These are phyloP conservation scores for Aspergillus sparsus DNA, from an alignment of 495 filamentous ascomycete genomes.

Conservation along the genomic window DNA sequence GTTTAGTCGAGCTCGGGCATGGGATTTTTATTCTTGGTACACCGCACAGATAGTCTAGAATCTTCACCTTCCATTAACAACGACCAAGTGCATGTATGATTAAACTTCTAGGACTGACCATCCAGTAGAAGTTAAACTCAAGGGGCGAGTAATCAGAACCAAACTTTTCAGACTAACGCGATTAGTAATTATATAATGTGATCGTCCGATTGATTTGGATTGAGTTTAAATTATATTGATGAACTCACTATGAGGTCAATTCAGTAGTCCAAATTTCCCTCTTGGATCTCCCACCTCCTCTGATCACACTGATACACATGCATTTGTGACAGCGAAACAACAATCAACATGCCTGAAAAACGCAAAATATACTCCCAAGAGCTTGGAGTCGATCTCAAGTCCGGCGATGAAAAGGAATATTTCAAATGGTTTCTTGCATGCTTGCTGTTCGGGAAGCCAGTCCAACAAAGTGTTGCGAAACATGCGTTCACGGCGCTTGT, in stretches of 20 bases:
- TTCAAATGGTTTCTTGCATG: conserved; percentile 9
- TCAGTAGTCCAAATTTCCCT: background rate
- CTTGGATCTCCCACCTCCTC: background rate
- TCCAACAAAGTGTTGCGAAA: conserved; percentile 3
- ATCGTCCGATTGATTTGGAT: too few species aligned
- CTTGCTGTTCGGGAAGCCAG: conserved; percentile 3
- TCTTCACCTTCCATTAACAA: too few species aligned
- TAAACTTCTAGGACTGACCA: too few species aligned
- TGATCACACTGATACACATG: background rate
- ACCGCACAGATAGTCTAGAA: too few species aligned
- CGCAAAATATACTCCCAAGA: conserved; percentile 1
- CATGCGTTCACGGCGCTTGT: background rate
- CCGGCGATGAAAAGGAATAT: background rate
- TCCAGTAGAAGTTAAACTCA: too few species aligned
- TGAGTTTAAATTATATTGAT: background rate
- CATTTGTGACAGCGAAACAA: background rate
- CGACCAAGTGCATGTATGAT: too few species aligned
- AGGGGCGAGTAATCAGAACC: too few species aligned
- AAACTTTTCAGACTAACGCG: too few species aligned
- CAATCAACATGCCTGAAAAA: background rate
- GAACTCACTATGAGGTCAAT: conserved; percentile 7
- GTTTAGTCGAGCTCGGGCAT: too few species aligned
- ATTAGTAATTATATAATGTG: too few species aligned
- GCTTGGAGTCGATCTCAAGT: conserved; percentile 2
- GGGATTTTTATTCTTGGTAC: too few species aligned